Evolutionary conservation across 306 rosid species (phyloP).

Genomic region (Cicer pinnatifidum): DNA sequence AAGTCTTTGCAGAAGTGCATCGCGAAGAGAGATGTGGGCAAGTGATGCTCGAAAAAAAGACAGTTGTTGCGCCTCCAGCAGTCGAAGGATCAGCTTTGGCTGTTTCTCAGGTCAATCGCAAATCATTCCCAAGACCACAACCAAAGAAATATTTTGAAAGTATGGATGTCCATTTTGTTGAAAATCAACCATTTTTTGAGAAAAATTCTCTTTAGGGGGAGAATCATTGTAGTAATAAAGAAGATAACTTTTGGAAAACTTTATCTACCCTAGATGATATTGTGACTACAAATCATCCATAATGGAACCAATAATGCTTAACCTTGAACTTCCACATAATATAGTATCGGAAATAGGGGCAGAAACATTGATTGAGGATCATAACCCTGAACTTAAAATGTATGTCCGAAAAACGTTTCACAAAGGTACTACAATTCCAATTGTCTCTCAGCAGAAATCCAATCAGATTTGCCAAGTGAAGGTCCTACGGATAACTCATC

Average conservation of each 20-base stretch:
- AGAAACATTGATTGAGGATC: neutral
- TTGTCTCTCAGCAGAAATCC: neutral
- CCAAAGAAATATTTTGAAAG: neutral
- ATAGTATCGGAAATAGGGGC: neutral
- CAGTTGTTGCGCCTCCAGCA: neutral
- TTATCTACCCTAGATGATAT: neutral
- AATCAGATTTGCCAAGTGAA: neutral
- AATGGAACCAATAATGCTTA: neutral
- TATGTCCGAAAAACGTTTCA: neutral
- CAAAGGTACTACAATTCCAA: neutral
- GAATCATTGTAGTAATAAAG: neutral
- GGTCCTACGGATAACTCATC: neutral
- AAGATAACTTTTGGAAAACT: neutral
- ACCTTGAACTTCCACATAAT: neutral
- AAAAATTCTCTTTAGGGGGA: neutral
- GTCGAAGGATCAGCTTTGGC: neutral
- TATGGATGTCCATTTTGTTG: neutral
- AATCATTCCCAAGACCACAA: neutral
- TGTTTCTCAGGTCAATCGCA: neutral
- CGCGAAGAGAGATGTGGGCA: neutral
- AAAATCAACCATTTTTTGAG: neutral
- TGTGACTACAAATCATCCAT: neutral
- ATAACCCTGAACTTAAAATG: neutral
- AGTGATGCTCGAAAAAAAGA: neutral
- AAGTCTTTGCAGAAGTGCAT: neutral